Evolutionary conservation across 2,329 filamentous ascomycete species (phyloP).

Genomic region (Scopulariopsis brevicaulis): DNA sequence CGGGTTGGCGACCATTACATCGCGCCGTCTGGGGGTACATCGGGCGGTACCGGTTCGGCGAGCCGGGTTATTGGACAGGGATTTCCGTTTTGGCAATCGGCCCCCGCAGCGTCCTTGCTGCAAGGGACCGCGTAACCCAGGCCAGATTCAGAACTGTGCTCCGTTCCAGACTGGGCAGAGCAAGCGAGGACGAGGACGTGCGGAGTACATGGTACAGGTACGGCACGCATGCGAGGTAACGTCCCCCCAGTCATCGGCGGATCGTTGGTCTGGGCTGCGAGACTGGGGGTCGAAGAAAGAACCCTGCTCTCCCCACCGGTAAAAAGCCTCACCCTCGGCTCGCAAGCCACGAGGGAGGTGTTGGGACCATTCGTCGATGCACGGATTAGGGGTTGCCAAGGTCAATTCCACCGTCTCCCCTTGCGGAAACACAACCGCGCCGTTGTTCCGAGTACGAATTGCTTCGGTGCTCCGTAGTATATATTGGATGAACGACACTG

Average conservation of each 20-base stretch:
- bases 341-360: neutral
- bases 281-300: neutral
- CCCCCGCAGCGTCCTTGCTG: neutral
- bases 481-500: neutral
- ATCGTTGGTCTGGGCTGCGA: neutral
- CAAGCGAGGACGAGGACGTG: neutral
- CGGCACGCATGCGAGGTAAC: neutral
- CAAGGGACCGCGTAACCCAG: slow-evolving; percentile 1
- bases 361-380: neutral
- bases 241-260: neutral
- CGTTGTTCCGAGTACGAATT: neutral
- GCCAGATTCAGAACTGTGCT: slow-evolving; percentile 2
- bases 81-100: neutral
- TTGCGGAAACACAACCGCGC: neutral
- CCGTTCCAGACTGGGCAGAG: neutral
- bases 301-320: neutral
- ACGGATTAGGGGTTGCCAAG: neutral
- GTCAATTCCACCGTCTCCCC: neutral
- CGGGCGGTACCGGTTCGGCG: neutral
- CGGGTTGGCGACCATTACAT: neutral
- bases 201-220: too few species aligned
- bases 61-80: neutral
- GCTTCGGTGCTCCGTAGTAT: too few species aligned
- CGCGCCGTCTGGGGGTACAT: neutral
- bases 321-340: neutral